Percentiles rank a stretch among this genome's conserved stretches.
Conservation (phyloP, 495 filamentous ascomycete genomes). For the Trichoderma orchidacearum region DNA sequence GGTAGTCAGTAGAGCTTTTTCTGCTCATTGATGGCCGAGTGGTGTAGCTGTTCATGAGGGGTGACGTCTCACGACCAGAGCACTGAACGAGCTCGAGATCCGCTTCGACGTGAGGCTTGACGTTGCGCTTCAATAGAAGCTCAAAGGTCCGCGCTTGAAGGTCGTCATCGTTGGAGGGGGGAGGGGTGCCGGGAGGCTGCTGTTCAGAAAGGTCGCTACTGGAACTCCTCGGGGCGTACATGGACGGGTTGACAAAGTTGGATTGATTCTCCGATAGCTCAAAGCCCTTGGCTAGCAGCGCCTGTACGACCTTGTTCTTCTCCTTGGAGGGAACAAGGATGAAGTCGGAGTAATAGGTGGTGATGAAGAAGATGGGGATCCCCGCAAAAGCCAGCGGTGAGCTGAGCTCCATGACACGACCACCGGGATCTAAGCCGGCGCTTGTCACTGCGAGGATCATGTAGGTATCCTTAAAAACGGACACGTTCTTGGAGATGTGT, state of each 20-base stretch:
- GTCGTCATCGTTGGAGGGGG: slow-evolving; percentile 61
- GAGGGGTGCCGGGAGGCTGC: slow-evolving; percentile 52
- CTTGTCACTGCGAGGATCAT: slow-evolving; percentile 79
- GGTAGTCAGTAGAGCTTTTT: slow-evolving; percentile 11
- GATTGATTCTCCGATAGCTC: slow-evolving; percentile 58
- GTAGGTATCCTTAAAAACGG: slow-evolving; percentile 71
- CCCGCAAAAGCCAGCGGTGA: slow-evolving; percentile 82
- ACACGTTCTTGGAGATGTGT: slow-evolving; percentile 38
- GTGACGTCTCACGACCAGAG: slow-evolving; percentile 41
- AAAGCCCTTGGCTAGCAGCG: slow-evolving; percentile 71
- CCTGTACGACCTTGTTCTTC: slow-evolving; percentile 56
- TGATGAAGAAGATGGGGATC: slow-evolving; percentile 96
- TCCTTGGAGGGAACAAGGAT: slow-evolving; percentile 75
- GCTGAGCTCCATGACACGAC: slow-evolving; percentile 82
- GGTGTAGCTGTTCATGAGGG: slow-evolving; percentile 9
- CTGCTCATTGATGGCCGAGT: slow-evolving; percentile 11
- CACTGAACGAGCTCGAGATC: slow-evolving; percentile 69
- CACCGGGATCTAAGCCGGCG: slow-evolving; percentile 84
- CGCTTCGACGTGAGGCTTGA: slow-evolving; percentile 57
- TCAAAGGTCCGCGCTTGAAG: slow-evolving; percentile 74
- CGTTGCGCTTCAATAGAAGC: slow-evolving; percentile 55
- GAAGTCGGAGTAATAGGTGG: slow-evolving; percentile 95
- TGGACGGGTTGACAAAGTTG: slow-evolving; percentile 52
- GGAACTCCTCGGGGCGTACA: slow-evolving; percentile 1
- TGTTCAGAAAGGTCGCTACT: not conserved